Base-by-base conservation (phyloP, 108 stramenopile genomes). In the Cylindrotheca fusiformis region DNA sequence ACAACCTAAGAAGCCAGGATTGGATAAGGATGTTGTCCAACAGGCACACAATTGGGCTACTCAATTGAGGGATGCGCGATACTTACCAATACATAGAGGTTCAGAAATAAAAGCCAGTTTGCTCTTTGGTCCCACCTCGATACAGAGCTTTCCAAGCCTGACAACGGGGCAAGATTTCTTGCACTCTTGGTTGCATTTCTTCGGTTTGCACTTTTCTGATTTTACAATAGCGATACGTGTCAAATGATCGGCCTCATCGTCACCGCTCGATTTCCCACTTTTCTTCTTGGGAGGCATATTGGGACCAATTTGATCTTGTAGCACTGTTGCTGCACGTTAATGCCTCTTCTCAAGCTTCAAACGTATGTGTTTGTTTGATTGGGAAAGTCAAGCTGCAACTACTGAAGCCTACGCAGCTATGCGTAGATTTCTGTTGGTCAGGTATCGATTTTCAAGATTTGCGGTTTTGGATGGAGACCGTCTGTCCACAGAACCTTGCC, bases 131-230 rank as follows among this genome's bases (percentile, higher is more conserved):
- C 75, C 79, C 48, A 98, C 97, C 70, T 98, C 96, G 56, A 98
- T 98, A 69, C 97, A 98, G 6, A 93, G 87, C 74, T 98, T 98
- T 64, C 97, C 97, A 32, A 94, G 78, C 63, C 93, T 90, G 36
- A 98, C 97, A 25, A 97, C 96, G 0, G 97, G 97, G 55, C 97
- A 98, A 14, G 81, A 83, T 53, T 93, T 95, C 76, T 98, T 98
- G 74, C 97, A 98, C 68, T 98, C 97, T 65, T 97, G 96, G 36
- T 77, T 66, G 54, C 97, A 98, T 49, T 98, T 98, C 65, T 98
- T 98, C 47, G 97, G 97, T 69, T 96, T 97, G 91, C 97, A 98
- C 69, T 81, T 88, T 63, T 92, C 86, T 27, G 95, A 67, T 52
- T 77, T 93, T 64, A 98, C 78, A 68, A 97, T 98, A 77, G 96